These are phyloP conservation scores for Daldinia caldariorum DNA, from an alignment of 495 filamentous ascomycete genomes.

Conservation along the genomic window DNA sequence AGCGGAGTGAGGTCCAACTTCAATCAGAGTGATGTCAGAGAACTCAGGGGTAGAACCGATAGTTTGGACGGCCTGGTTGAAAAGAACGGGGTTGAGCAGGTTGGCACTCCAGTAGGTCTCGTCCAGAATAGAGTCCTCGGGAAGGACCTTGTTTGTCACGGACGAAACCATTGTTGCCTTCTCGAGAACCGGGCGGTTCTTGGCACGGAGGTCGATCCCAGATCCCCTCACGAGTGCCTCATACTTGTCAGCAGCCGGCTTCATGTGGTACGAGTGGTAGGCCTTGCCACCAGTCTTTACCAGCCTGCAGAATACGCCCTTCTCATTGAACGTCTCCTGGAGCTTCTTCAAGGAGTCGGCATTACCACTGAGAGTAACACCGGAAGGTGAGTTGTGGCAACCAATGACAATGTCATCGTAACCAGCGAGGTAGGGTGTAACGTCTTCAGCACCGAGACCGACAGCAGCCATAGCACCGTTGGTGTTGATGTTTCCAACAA, in stretches of 20 bases:
- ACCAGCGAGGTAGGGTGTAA: conserved; percentile 18
- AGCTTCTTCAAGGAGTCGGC: conserved; percentile 47
- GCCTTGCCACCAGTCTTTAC: conserved; percentile 56
- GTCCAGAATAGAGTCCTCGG: conserved; percentile 31
- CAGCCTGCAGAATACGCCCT: conserved; percentile 51
- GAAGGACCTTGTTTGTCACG: conserved; percentile 36
- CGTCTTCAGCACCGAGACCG: conserved; percentile 47
- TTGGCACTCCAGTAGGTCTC: conserved; percentile 60
- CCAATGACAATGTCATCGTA: conserved; percentile 48
- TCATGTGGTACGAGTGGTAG: conserved; percentile 66
- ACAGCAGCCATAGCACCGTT: conserved; percentile 62
- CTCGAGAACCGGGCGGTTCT: not conserved
- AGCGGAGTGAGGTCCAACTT: conserved; percentile 66
- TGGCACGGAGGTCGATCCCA: conserved; percentile 6
- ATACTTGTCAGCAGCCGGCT: conserved; percentile 47
- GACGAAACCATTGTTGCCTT: conserved; percentile 37
- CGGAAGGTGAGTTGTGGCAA: conserved; percentile 56
- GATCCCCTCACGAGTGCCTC: conserved; percentile 33
- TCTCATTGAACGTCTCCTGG: conserved; percentile 42
- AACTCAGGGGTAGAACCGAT: conserved; percentile 16
- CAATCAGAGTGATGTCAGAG: conserved; percentile 49
- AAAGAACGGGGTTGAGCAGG: conserved; percentile 57
- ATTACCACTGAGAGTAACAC: conserved; percentile 61
- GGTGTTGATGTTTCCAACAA: conserved; percentile 17
- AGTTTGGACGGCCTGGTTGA: conserved; percentile 50